Evolutionary conservation across 2,329 filamentous ascomycete species (phyloP), one percentile per base, ranked within the genome.

Genomic region (Aureobasidium sp.): DNA sequence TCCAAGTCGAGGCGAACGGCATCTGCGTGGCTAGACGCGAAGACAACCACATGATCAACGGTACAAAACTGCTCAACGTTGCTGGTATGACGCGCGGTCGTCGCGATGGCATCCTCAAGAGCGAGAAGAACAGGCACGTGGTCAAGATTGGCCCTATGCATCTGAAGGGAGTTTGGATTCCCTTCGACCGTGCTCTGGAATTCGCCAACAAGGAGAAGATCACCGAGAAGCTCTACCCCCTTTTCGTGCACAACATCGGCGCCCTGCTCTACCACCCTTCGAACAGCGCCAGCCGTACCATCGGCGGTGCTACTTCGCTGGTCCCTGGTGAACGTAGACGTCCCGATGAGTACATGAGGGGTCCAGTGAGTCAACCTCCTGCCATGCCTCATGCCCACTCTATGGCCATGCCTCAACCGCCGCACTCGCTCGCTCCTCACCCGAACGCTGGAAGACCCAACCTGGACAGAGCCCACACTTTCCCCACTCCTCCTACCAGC

Each of bases 181-280:
- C 94, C 1, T 97, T 96, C 70, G 94, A 97, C 69, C 88, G 94
- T 67, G 94, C 94, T n/a, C 79, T 99, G 60, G 94, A 97, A 70
- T 97, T 99, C 73, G 94, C 94, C 67, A 99, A 99, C 80, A 97
- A 97, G 82, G 94, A 99, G 77, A 97, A 97, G 79, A 99, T 97
- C 66, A 97, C 94, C 0, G 93, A 97, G 76, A 80, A 92, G 52
- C 79, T 97, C 61, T 99, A 97, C 75, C 94, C 94, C 58, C 81
- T 99, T 53, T 99, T 99, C 74, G 94, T 97, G 42, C 92, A 97
- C 76, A 96, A 97, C 76, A 97, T 97, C 72, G 91, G 91, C 64
- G 89, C 91, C 63, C 81, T 97, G 66, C 83, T 97, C 55, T 97
- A 97, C 75, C 93, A 97, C 73, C 93, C 94, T 0, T 88, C 89